A percentile compares a stretch with the other conserved stretches of the same genome.
Evolutionary conservation across 2,329 filamentous ascomycete genomes (phyloP).

Genomic region (Exutisphaerella laricina): DNA sequence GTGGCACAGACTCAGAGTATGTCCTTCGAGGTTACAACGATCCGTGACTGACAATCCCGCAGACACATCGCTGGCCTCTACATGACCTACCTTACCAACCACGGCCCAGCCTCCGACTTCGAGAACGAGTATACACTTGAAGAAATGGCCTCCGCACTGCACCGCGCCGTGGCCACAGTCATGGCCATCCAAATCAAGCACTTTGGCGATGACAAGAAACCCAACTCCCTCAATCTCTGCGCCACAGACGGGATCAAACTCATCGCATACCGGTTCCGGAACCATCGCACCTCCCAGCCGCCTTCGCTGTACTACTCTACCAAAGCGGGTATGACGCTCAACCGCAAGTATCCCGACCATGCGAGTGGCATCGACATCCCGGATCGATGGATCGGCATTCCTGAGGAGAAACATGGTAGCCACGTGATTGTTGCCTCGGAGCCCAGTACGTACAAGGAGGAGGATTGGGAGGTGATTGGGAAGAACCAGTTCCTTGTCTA

Average conservation of each 20-base stretch:
- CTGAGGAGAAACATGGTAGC: constrained; percentile 40
- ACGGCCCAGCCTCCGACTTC: constrained; percentile 21
- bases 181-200: constrained; percentile 43
- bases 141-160: constrained; percentile 44
- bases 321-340: constrained; percentile 47
- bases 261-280: constrained; percentile 49
- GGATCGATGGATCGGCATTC: constrained; percentile 30
- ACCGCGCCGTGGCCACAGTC: constrained; percentile 40
- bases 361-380: constrained; percentile 39
- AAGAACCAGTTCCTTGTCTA: constrained; percentile 45
- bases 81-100: constrained; percentile 41
- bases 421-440: constrained; percentile 52
- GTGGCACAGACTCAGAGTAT: constrained; percentile 49
- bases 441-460: constrained; percentile 49
- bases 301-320: constrained; percentile 48
- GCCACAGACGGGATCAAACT: constrained; percentile 47
- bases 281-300: constrained; percentile 48
- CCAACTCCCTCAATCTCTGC: constrained; percentile 50
- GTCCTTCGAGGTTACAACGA: constrained; percentile 20
- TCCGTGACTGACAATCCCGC: not conserved
- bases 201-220: constrained; percentile 38
- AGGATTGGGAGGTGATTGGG: constrained; percentile 48
- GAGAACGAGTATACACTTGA: constrained; percentile 38
- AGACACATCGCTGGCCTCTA: constrained; percentile 45
- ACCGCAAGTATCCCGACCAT: constrained; percentile 48